Evolutionary conservation across 331 rosid genomes (phyloP), one percentile per base, ranked within the genome.

Genomic region (Prunus yedoensis): DNA sequence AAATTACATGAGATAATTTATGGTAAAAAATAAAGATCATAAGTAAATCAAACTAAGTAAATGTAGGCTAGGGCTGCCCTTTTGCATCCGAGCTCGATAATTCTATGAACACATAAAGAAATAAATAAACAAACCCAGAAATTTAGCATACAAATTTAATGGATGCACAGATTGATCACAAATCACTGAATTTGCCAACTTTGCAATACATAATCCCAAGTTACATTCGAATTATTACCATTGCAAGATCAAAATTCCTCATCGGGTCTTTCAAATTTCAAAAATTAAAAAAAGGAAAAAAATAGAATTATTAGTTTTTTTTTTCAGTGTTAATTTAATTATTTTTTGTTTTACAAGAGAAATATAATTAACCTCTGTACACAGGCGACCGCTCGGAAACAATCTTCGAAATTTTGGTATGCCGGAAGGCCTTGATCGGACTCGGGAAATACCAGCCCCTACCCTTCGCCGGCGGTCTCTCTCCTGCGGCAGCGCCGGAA

Each of bases 351-450:
- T 2, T 50, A 2, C 49, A 7, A 66, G 27, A 83, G n/a, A 59
- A 71, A 14, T 27, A 81, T 74, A 66, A 73, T 93, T 84, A 94
- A 85, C 93, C 94, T 87, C 90, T 88, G 77, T 88, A 84, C 88
- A 94, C 79, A 57, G 97, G 96, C 60, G 98, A 88, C 38, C 92
- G 90, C 66, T 85, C 93, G 41, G 82, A 88, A 76, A 78, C 88
- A 10, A 86, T 85, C 82, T 86, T 90, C 1, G 97, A 63, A 6
- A 77, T 83, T 81, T 88, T 94, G 5, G 89, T 25, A 70, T 89
- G 93, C 89, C 97, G 88, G 85, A 94, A 90, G 32, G 79, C 96
- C 84, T 90, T 92, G 15, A 92, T 89, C 79, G 97, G 99, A 32
- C 97, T 94, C 70, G 93, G 93, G 51, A 94, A 94, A 66, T 84